Conservation (phyloP, 2,329 filamentous ascomycete species). For the Xylariaceae sp. region DNA sequence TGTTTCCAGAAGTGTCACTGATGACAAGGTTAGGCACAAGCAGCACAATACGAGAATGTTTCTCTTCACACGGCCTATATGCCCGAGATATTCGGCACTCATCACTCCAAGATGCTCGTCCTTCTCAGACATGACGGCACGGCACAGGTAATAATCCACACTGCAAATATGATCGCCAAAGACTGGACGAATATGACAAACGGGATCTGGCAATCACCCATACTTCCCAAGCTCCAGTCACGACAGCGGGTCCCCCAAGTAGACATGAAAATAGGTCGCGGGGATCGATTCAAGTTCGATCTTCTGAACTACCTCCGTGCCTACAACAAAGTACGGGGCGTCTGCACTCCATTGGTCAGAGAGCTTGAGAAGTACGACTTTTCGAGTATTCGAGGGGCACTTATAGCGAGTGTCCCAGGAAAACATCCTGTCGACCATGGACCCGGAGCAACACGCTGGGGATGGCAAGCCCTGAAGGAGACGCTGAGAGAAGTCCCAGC, state of each 20-base stretch:
- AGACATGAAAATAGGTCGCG: conserved; percentile 47
- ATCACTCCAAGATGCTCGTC: conserved; percentile 85
- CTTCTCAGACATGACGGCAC: conserved; percentile 70
- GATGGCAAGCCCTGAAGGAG: conserved; percentile 64
- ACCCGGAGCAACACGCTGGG: conserved; percentile 58
- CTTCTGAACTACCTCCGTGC: conserved; percentile 65
- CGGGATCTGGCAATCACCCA: conserved; percentile 71
- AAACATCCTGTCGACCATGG: conserved; percentile 48
- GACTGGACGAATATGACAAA: conserved; percentile 90
- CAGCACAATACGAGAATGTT: conserved; percentile 59
- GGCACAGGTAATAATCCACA: conserved; percentile 78
- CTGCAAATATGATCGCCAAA: conserved; percentile 82
- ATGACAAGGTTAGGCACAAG: conserved; percentile 47
- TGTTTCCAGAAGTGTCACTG: conserved; percentile 4
- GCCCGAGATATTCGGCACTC: conserved; percentile 80
- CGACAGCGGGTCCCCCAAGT: conserved; percentile 7
- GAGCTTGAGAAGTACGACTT: conserved; percentile 64
- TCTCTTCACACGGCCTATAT: conserved; percentile 68
- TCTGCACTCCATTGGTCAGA: conserved; percentile 49
- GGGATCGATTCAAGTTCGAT: conserved; percentile 68
- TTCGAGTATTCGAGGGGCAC: conserved; percentile 57
- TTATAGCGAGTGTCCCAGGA: conserved; percentile 76
- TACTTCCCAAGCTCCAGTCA: conserved; percentile 49
- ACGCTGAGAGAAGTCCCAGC: conserved; percentile 52
- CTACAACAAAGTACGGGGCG: conserved; percentile 57